phyloP scores from a whole-genome alignment of 2,329 filamentous ascomycete species.

The Colletotrichum sp. region DNA sequence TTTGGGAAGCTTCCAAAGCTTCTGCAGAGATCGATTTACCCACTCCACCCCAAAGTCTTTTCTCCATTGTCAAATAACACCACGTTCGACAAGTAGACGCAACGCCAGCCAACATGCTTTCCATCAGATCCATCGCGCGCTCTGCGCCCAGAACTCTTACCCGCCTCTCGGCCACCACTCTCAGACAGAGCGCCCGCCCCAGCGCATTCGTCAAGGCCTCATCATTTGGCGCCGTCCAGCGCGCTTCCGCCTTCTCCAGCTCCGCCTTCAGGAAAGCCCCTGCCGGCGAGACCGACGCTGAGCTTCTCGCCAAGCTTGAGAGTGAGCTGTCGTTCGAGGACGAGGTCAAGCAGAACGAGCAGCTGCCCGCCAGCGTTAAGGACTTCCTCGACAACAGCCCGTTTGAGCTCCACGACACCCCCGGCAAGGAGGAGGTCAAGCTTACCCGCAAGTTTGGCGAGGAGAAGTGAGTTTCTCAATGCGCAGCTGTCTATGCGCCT shows the following conservation, averaged over 20 bases:
- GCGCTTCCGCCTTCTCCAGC: slow-evolving; percentile 55
- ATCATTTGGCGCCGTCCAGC: slow-evolving; percentile 37
- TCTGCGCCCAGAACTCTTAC: slow-evolving; percentile 69
- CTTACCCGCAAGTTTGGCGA: slow-evolving; percentile 84
- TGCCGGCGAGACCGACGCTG: slow-evolving; percentile 67
- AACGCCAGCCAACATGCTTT: slow-evolving; percentile 64
- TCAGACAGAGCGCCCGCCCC: slow-evolving; percentile 57
- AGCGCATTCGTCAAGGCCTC: slow-evolving; percentile 53
- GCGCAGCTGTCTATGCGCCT: neutral
- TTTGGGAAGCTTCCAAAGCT: slow-evolving; percentile 15
- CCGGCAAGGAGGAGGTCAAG: slow-evolving; percentile 87
- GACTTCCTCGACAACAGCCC: slow-evolving; percentile 87
- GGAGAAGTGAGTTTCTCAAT: slow-evolving; percentile 71
- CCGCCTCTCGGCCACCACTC: slow-evolving; percentile 58
- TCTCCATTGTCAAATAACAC: neutral
- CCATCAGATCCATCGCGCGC: slow-evolving; percentile 69
- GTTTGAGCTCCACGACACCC: slow-evolving; percentile 82
- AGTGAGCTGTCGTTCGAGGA: slow-evolving; percentile 85
- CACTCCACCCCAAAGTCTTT: neutral
- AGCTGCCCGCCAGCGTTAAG: slow-evolving; percentile 78
- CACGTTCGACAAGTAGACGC: neutral
- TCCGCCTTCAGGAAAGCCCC: slow-evolving; percentile 44
- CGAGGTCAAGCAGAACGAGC: slow-evolving; percentile 75
- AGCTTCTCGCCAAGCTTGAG: slow-evolving; percentile 85
- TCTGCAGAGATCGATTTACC: neutral